Conservation (phyloP, 176 grass and related monocot genomes). For the Eremochloa ophiuroides region DNA sequence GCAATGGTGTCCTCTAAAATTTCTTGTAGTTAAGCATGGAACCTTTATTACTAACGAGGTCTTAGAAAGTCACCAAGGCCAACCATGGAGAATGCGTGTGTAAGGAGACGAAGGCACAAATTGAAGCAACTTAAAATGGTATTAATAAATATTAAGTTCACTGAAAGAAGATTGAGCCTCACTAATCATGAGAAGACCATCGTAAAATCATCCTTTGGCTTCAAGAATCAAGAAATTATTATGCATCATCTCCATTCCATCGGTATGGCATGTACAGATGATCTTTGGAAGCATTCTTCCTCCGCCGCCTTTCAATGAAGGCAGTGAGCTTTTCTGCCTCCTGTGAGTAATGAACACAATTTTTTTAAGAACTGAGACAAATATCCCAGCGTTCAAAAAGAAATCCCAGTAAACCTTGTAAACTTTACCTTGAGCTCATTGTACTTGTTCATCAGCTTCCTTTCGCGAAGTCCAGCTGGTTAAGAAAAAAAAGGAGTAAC, state of each 20-base stretch:
- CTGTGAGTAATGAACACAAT: conserved; percentile 27
- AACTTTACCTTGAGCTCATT: conserved; percentile 83
- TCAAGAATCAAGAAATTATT: neutral
- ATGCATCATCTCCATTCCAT: conserved; percentile 35
- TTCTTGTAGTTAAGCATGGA: no score
- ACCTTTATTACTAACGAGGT: no score
- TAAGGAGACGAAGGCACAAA: no score
- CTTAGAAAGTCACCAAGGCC: no score
- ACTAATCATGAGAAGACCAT: neutral
- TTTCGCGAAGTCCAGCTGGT: conserved; percentile 82
- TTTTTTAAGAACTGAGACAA: neutral
- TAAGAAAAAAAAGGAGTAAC: conserved; percentile 43
- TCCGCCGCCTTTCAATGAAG: conserved; percentile 76
- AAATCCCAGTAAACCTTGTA: neutral
- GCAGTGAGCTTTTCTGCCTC: conserved; percentile 72
- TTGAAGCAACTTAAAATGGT: no score
- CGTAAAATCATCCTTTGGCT: neutral
- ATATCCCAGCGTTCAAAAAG: neutral
- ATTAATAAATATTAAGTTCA: no score
- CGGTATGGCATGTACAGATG: conserved; percentile 90
- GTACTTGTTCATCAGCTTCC: conserved; percentile 81
- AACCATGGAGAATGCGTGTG: no score
- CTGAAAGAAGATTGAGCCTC: no score
- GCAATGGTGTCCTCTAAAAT: no score
- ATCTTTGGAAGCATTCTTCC: conserved; percentile 93